Evolutionary conservation across 441 rosid genomes (phyloP).

Genomic region (Isatis lusitanica): DNA sequence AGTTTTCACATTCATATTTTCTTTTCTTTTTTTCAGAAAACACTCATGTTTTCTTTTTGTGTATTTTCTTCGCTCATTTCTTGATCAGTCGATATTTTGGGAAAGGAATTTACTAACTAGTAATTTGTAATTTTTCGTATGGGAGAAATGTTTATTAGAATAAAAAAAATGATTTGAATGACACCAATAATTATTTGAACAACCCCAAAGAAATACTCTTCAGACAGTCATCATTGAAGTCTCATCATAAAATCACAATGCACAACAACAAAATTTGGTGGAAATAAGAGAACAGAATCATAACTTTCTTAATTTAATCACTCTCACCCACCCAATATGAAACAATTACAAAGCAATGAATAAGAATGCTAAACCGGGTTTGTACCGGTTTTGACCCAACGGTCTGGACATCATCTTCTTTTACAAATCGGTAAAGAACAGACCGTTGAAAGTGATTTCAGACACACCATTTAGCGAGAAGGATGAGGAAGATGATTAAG

Average conservation of each 20-base stretch:
- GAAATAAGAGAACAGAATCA: not conserved
- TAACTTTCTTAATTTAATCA: not conserved
- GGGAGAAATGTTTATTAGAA: not conserved
- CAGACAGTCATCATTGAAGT: not conserved
- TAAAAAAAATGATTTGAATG: not conserved
- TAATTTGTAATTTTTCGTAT: not conserved
- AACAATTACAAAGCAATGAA: not conserved
- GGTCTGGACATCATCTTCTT: not conserved
- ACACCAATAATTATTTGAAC: not conserved
- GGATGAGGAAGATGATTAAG: conserved; percentile 4
- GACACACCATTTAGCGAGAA: not conserved
- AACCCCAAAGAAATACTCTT: not conserved
- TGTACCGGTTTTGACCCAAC: not conserved
- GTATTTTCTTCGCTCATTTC: not conserved
- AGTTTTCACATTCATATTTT: not conserved
- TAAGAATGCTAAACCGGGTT: not conserved
- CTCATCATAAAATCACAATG: not conserved
- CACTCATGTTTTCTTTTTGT: not conserved
- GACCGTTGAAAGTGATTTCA: not conserved
- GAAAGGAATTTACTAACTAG: not conserved
- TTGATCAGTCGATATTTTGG: not conserved
- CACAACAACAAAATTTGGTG: not conserved
- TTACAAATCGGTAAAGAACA: not conserved
- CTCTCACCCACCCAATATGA: not conserved
- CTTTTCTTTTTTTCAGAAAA: too few relatives aligned